Conservation (phyloP, 2,329 filamentous ascomycete genomes). For the Fusarium sp. region DNA sequence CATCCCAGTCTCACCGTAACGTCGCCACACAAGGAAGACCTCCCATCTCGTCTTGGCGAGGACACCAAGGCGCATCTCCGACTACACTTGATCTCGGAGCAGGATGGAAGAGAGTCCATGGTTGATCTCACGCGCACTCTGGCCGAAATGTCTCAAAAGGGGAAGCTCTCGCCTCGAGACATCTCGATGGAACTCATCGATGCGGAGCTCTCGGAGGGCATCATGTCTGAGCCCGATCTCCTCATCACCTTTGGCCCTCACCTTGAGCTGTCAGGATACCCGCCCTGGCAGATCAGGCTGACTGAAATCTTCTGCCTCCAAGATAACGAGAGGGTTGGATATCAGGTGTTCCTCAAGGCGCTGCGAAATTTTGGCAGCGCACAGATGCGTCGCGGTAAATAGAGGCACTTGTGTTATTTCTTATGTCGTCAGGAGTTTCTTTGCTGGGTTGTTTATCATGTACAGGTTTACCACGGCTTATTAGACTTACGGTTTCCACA, state of each 20-base stretch:
- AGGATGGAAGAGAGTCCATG: constrained; percentile 93
- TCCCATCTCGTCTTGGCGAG: constrained; percentile 49
- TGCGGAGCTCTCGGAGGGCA: constrained; percentile 83
- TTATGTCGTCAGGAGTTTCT: background rate
- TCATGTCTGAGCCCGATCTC: constrained; percentile 92
- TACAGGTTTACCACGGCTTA: constrained; percentile 24
- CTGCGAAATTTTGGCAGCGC: constrained; percentile 88
- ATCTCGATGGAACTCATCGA: constrained; percentile 91
- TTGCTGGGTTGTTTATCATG: constrained; percentile 10
- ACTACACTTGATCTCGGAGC: constrained; percentile 85
- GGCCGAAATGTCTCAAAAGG: constrained; percentile 93
- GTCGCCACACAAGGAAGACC: constrained; percentile 60
- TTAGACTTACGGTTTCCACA: constrained; percentile 53
- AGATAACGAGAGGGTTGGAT: constrained; percentile 88
- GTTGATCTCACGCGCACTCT: constrained; percentile 96
- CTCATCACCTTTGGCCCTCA: constrained; percentile 89
- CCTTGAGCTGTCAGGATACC: constrained; percentile 90
- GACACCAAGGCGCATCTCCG: constrained; percentile 62
- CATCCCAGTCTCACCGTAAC: constrained; percentile 78
- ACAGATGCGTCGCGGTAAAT: constrained; percentile 87
- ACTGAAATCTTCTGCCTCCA: constrained; percentile 91
- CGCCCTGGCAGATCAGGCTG: constrained; percentile 94
- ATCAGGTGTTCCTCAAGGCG: constrained; percentile 91
- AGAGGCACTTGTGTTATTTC: constrained; percentile 36
- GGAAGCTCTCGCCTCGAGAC: constrained; percentile 85